These are phyloP conservation scores for Melocanna baccifera DNA, from an alignment of 176 grass and related monocot genomes.

Conservation along the genomic window DNA sequence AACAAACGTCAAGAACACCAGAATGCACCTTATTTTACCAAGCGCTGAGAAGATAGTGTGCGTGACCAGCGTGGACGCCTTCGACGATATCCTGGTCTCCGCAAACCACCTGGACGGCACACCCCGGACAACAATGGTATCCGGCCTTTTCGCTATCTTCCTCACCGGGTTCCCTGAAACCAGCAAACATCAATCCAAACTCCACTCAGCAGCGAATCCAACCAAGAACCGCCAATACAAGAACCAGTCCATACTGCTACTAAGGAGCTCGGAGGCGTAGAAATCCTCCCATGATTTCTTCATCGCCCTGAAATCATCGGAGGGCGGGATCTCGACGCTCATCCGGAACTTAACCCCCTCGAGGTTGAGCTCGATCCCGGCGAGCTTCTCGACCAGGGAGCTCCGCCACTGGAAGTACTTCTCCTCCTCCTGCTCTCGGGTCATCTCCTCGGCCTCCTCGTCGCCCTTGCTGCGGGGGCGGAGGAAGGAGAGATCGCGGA, in stretches of 20 bases:
- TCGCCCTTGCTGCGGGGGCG: constrained; percentile 10
- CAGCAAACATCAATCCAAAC: constrained; percentile 18
- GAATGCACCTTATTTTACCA: constrained; percentile 83
- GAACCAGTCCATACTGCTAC: constrained; percentile 47
- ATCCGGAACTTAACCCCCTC: constrained; percentile 85
- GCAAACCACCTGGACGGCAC: constrained; percentile 94
- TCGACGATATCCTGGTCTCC: constrained; percentile 74
- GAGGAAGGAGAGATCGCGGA: constrained; percentile 75
- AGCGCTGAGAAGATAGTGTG: constrained; percentile 85
- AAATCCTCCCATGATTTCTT: constrained; percentile 91
- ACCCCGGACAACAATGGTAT: constrained; percentile 71
- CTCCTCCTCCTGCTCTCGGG: constrained; percentile 42
- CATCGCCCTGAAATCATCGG: constrained; percentile 65
- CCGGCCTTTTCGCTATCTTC: constrained; percentile 49
- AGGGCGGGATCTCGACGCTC: constrained; percentile 56
- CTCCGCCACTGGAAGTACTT: constrained; percentile 63
- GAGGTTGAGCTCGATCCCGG: constrained; percentile 77
- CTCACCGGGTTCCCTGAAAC: constrained; percentile 67
- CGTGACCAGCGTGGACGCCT: constrained; percentile 78
- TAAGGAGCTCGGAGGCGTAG: constrained; percentile 64
- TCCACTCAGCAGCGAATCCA: constrained; percentile 18
- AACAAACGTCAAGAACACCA: constrained; percentile 14
- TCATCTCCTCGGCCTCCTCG: constrained; percentile 32
- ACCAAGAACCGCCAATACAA: background rate
- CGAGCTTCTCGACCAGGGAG: constrained; percentile 59